These are phyloP conservation scores for Clavispora phyllophila DNA, from an alignment of 805 yeast species.

Conservation along the genomic window DNA sequence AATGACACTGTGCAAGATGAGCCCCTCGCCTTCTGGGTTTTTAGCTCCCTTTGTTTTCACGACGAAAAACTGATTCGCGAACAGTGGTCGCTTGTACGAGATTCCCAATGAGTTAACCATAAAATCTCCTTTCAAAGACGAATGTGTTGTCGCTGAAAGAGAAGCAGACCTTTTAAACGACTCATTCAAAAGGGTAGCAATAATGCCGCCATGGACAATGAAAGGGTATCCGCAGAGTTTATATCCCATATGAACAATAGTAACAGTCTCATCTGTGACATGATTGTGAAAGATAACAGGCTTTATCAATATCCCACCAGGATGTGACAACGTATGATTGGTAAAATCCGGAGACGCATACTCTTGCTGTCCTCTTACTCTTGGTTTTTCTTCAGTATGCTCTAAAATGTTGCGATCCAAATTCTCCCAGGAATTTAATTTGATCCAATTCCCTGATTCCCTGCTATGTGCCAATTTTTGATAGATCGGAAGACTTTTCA, in stretches of 20 bases:
- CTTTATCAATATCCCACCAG: conserved; percentile 76
- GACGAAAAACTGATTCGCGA: conserved; percentile 72
- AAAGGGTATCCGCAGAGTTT: conserved; percentile 83
- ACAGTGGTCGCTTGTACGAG: conserved; percentile 64
- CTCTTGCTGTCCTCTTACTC: conserved; percentile 6
- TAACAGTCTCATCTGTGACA: conserved; percentile 51
- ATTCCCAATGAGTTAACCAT: conserved; percentile 44
- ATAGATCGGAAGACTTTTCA: conserved; percentile 48
- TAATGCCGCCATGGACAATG: conserved; percentile 81
- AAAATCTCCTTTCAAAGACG: conserved; percentile 32
- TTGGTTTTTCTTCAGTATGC: conserved; percentile 9
- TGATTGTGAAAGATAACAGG: conserved; percentile 65
- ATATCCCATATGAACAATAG: conserved; percentile 73
- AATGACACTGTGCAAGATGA: conserved; percentile 47
- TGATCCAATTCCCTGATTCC: conserved; percentile 45
- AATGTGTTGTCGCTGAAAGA: conserved; percentile 30
- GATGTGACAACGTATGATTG: conserved; percentile 50
- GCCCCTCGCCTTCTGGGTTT: conserved; percentile 15
- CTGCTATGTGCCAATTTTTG: conserved; percentile 40
- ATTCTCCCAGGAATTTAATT: conserved; percentile 40
- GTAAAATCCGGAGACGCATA: conserved; percentile 17
- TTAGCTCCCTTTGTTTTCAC: conserved; percentile 42
- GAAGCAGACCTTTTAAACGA: conserved; percentile 54
- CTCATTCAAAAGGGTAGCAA: conserved; percentile 78
- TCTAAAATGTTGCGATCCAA: conserved; percentile 34